These are phyloP conservation scores for Bassia scoparia DNA, from an alignment of 148 eudicot genomes.

Conservation along the genomic window DNA sequence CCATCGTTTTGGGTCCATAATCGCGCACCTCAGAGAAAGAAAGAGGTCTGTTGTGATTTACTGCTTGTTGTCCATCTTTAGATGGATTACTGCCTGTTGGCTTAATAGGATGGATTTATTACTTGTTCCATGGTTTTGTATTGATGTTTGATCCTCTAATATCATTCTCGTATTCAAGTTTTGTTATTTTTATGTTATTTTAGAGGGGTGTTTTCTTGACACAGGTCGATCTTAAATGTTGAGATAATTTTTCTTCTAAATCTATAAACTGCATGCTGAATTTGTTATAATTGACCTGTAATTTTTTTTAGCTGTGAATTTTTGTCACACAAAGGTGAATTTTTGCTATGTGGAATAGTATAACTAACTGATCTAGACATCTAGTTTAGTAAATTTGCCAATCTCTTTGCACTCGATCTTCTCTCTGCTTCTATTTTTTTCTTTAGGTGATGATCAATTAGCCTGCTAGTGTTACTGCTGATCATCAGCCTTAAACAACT, in stretches of 20 bases:
- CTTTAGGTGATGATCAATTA: neutral
- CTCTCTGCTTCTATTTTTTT: neutral
- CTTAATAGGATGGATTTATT: too few relatives aligned
- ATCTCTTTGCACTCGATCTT: neutral
- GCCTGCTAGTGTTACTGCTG: neutral
- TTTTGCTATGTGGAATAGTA: neutral
- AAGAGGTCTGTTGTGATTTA: slow-evolving; percentile 53
- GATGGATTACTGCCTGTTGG: neutral
- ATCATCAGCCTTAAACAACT: neutral
- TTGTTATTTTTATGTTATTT: neutral
- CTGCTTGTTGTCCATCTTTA: neutral
- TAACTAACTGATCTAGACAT: too few relatives aligned
- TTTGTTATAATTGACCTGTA: neutral
- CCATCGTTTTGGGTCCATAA: slow-evolving; percentile 66
- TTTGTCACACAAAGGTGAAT: neutral
- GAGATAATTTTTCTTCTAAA: neutral
- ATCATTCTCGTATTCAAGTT: neutral
- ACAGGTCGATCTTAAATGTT: neutral
- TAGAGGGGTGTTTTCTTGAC: neutral
- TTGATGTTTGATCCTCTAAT: neutral
- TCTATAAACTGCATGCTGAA: neutral
- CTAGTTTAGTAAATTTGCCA: neutral
- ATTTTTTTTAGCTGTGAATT: neutral
- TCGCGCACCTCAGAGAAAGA: slow-evolving; percentile 71
- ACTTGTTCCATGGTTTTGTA: neutral